Conservation (phyloP, 2,329 filamentous ascomycete genomes). For the Triangularia setosa region DNA sequence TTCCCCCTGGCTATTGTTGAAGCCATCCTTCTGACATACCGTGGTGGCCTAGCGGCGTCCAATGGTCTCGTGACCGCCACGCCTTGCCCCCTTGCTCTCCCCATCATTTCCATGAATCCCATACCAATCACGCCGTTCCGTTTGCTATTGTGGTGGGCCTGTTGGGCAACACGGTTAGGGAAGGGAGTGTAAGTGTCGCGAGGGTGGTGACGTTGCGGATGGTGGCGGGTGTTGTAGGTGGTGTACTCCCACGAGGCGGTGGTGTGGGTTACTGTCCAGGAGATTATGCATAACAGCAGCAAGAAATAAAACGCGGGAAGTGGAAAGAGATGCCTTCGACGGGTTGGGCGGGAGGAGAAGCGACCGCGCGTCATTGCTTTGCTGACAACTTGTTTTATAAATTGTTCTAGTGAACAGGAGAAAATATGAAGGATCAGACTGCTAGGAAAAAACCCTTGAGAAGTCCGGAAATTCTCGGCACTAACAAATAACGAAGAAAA, state of each 20-base stretch:
- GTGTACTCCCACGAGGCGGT: not conserved
- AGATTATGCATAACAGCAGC: not conserved
- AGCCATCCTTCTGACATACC: too few species aligned
- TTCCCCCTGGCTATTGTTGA: too few species aligned
- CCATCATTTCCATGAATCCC: not conserved
- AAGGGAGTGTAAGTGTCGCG: not conserved
- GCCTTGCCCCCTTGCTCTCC: not conserved
- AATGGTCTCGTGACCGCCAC: not conserved
- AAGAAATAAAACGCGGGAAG: not conserved
- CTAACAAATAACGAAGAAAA: too few species aligned
- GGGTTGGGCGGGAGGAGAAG: too few species aligned
- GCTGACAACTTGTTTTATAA: too few species aligned
- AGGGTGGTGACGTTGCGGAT: not conserved
- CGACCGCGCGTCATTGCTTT: too few species aligned
- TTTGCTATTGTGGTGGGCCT: not conserved
- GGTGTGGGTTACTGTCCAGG: not conserved
- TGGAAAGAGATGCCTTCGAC: not conserved
- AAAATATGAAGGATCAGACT: too few species aligned
- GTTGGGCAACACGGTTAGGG: not conserved
- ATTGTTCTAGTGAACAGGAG: too few species aligned
- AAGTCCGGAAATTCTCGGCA: too few species aligned
- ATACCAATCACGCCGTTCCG: not conserved
- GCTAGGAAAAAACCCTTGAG: too few species aligned
- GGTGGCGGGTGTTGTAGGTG: not conserved
- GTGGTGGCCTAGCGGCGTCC: too few species aligned